Conservation (phyloP, 768 basidiomycete species). For the Hypholoma fasciculare region DNA sequence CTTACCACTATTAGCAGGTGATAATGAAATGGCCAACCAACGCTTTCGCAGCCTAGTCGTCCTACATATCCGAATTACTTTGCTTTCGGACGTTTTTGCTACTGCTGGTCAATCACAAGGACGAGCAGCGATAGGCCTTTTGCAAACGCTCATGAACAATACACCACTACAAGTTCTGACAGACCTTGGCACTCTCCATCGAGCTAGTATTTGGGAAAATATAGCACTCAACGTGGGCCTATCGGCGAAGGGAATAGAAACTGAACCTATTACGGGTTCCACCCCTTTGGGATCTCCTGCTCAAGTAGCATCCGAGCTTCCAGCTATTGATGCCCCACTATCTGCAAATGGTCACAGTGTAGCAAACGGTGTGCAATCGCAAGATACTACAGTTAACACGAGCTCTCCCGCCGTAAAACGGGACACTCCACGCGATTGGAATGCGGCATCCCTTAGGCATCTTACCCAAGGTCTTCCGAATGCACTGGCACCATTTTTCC, state of each 20-base stretch:
- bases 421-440: constrained; percentile 54
- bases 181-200: constrained; percentile 79
- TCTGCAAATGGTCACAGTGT: constrained; percentile 31
- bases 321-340: constrained; percentile 29
- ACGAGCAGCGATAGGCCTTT: constrained; percentile 69
- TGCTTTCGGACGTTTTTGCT: constrained; percentile 86
- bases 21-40: constrained; percentile 51
- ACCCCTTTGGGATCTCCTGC: constrained; percentile 53
- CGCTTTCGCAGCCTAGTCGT: constrained; percentile 73
- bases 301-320: constrained; percentile 40
- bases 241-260: constrained; percentile 51
- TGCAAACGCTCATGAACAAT: constrained; percentile 71
- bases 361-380: constrained; percentile 29
- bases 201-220: constrained; percentile 86
- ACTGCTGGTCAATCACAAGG: constrained; percentile 83
- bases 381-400: constrained; percentile 16
- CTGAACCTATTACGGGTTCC: constrained; percentile 39
- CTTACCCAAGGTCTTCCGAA: constrained; percentile 77
- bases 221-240: constrained; percentile 69
- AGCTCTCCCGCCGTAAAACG: constrained; percentile 32
- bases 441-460: constrained; percentile 77
- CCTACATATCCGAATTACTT: constrained; percentile 75
- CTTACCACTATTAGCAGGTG: constrained; percentile 34
- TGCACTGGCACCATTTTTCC: constrained; percentile 80
- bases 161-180: constrained; percentile 63